Evolutionary conservation across 805 yeast genomes (phyloP), one percentile per base, ranked within the genome.

Genomic region (Saturnispora gosingensis): DNA sequence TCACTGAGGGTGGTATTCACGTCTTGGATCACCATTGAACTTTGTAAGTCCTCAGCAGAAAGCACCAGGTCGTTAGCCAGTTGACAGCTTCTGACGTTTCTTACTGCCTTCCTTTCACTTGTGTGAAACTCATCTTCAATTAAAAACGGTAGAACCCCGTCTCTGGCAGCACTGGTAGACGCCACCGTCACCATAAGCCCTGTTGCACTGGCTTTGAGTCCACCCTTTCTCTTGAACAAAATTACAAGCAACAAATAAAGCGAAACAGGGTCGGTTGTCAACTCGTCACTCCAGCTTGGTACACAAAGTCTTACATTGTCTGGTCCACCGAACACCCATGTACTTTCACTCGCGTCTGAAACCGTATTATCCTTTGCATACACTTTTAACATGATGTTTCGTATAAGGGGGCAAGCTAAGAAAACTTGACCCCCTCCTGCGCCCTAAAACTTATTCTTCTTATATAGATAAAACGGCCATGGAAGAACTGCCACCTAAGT

Each of bases 131-230:
- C 67, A 54, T 74, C 80, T 58, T 82, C 87, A 3, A 82, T 67
- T 15, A 80, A 66, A 1, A 81, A 64, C 0, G 88, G 88, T 16
- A 83, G 61, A n/a, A 72, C 71, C 9, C 75, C 73, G 51, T 73
- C 71, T 3, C 73, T 68, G 1, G 83, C 68, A 2, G 82, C 77
- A 44, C 72, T 70, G 49, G 72, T 71, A 0, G 83, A 73, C 10
- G 81, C 53, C n/a, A 71, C 65, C 16, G 75, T 62, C 25, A 82
- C 59, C 20, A 30, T 42, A 5, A 45, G 24, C 13, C 47, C 47
- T 5, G 10, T 34, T 7, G 4, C 18, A 11, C 5, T 32, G 8
- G 7, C 16, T 13, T 38, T 15, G 7, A 45, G 22, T 4, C 16
- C 30, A 5, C 25, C 22, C 4, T 13, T 13, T 9, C 22, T 27